These are phyloP conservation scores for Sequoiadendron giganteum DNA, from an alignment of 75 land plant species.

Conservation along the genomic window DNA sequence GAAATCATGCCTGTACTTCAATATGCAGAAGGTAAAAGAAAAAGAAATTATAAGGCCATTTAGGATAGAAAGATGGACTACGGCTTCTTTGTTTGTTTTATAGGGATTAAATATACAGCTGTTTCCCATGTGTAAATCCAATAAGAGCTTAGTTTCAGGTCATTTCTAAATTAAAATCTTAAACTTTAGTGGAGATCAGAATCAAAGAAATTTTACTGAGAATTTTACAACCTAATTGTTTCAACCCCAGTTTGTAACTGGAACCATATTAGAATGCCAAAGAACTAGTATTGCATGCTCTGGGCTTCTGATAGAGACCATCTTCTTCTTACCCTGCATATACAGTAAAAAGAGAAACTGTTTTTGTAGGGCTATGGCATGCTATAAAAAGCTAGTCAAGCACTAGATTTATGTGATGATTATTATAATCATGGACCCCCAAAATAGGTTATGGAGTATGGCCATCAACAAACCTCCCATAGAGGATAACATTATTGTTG, in stretches of 20 bases:
- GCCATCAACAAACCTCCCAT: too few relatives aligned
- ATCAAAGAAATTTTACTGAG: not conserved
- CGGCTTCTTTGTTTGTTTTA: not conserved
- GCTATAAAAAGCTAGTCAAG: too few relatives aligned
- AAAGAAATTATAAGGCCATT: not conserved
- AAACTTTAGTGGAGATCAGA: not conserved
- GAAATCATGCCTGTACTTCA: not conserved
- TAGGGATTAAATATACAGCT: not conserved
- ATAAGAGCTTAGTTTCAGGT: too few relatives aligned
- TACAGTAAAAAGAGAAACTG: too few relatives aligned
- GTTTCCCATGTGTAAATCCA: not conserved
- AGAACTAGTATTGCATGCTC: not conserved
- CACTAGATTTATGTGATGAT: too few relatives aligned
- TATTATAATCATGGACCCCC: too few relatives aligned
- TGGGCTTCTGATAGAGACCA: too few relatives aligned
- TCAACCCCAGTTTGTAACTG: not conserved
- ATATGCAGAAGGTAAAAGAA: not conserved
- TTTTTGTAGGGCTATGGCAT: too few relatives aligned
- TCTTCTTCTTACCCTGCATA: too few relatives aligned
- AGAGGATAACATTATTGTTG: too few relatives aligned
- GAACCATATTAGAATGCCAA: not conserved
- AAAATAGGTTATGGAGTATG: too few relatives aligned
- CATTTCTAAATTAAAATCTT: not conserved
- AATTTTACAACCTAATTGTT: not conserved
- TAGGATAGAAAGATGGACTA: not conserved